Evolutionary conservation across 1,139 yeast genomes (phyloP), one percentile per base, ranked within the genome.

Genomic region (Pichia inconspicua): DNA sequence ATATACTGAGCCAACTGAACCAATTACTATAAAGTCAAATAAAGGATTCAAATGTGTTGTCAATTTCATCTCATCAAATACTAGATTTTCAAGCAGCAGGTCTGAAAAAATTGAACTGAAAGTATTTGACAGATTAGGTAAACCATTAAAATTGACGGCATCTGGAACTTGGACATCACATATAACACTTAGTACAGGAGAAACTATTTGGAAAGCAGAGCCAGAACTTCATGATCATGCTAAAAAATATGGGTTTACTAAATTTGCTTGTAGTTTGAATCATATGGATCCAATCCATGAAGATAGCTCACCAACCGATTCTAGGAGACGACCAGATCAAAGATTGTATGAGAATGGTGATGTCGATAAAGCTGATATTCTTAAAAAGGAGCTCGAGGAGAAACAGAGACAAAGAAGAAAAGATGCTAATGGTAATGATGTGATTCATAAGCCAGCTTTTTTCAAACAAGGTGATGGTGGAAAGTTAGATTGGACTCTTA

Each of bases 71-170:
- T 67, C 74, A 60, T 69, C 75, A 49, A 79, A 89, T 56, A 80
- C 90, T 55, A 78, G 92, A 89, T 82, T 86, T 65, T 74, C 92
- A 48, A 95, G 96, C 1, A 94, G 95, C 1, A 77, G 97, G 57
- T 82, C 94, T 4, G 97, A 92, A 64, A 89, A 82, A 40, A 71
- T 92, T 44, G 67, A 68, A 8, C 78, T 88, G 41, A 72, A 71
- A 46, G 81, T 84, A 0, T 72, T 63, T 43, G 74, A 74, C 48
- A 61, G 67, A 5, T 55, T 64, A 12, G 37, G 27, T 9, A 59
- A 61, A 25, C 55, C 59, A 35, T 50, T 63, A 34, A 58, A 57
- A 3, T 53, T 73, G 58, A 64, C 70, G 56, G 56, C 72, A 61
- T 25, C 32, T 34, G 96, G 96, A 32, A 82, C 78, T 48, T 88